Evolutionary conservation across 176 grass and related monocot species (phyloP), one percentile per base, ranked within the genome.

Genomic region (Themeda triandra): DNA sequence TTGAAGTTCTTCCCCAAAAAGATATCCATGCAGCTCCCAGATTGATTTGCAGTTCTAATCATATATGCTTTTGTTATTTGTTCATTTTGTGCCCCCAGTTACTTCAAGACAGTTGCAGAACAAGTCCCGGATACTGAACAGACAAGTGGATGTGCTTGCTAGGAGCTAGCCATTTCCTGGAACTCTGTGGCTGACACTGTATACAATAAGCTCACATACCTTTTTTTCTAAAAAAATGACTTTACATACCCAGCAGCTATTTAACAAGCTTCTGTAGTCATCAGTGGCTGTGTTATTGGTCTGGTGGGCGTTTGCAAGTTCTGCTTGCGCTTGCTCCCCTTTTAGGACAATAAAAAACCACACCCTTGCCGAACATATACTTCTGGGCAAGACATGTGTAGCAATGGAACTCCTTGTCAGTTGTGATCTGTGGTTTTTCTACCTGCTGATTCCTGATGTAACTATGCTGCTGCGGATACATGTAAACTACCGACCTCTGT

Each of bases 61-160:
- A 29, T 77, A 56, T 23, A 24, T 24, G n/a, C 37, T 4, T 60
- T 60, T 60, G n/a, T 64, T 64, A 60, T 44, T 1, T 79, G 63
- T 66, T 66, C 60, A 2, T 24, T 66, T 27, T 66, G 72, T 77
- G 46, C 10, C 68, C 59, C 48, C 96, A 94, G 96, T 77, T 96
- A 96, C 64, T 90, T 92, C 85, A 88, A 93, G 72, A 86, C 92
- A 3, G 75, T 93, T 72, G 66, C 92, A 54, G 88, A 98, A 46
- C 86, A 89, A 84, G 74, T 56, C 70, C 46, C 84, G 44, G 69
- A 87, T 29, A 35, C 87, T 17, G 86, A 91, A 84, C 89, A 89
- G 66, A 92, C 73, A 66, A 82, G 89, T 24, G 91, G 91, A 83
- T 98, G 96, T 72, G 93, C 91, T 13, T 98, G 96, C 80, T 98